Conservation (phyloP, 1,139 yeast genomes). For the Yamadazyma atmosphaerica region DNA sequence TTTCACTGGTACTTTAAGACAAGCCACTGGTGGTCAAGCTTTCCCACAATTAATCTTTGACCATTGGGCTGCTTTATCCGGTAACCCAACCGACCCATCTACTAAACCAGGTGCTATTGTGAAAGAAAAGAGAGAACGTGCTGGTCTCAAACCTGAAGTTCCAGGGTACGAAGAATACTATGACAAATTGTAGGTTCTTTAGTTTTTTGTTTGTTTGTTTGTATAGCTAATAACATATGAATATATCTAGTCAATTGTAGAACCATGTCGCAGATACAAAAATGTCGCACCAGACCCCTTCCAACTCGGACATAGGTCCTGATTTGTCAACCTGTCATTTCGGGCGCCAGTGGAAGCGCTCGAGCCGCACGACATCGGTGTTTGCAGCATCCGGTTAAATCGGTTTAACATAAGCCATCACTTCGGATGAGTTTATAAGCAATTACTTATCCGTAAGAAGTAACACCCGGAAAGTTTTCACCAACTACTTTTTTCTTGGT, state of each 20-base stretch:
- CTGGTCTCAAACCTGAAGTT: conserved; percentile 94
- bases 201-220: conserved; percentile 14
- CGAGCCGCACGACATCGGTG: too few relatives aligned
- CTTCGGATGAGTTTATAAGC: too few relatives aligned
- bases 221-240: conserved; percentile 16
- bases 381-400: not conserved
- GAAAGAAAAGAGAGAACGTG: conserved; percentile 88
- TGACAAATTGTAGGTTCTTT: conserved; percentile 83
- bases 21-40: conserved; percentile 99
- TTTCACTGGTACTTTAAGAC: conserved; percentile 99
- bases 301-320: too few relatives aligned
- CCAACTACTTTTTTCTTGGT: too few relatives aligned
- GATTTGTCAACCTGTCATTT: too few relatives aligned
- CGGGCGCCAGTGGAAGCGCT: too few relatives aligned
- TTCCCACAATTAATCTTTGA: conserved; percentile 99
- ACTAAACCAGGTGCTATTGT: conserved; percentile 96
- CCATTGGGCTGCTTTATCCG: conserved; percentile 91
- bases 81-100: conserved; percentile 91
- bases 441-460: too few relatives aligned
- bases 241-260: conserved; percentile 7
- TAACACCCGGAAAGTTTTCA: too few relatives aligned
- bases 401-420: too few relatives aligned
- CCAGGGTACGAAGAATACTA: conserved; percentile 99
- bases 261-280: too few relatives aligned
- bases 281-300: too few relatives aligned